Percentiles rank a stretch among this genome's conserved stretches.
Evolutionary conservation across 495 filamentous ascomycete genomes (phyloP).

Genomic region (Podospora pseudoanserina): DNA sequence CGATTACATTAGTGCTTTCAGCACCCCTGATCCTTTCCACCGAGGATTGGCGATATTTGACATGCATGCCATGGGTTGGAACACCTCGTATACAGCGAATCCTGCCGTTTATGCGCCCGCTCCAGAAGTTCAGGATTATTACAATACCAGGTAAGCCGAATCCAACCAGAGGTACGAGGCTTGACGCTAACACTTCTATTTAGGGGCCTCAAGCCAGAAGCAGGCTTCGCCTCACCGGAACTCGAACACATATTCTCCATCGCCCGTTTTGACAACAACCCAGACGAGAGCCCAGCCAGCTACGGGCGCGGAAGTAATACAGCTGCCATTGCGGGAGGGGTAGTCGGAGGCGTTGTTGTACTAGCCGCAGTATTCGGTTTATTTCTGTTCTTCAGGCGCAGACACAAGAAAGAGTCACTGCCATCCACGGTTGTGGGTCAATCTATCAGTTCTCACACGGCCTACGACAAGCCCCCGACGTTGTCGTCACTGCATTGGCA

Average conservation of each 20-base stretch:
- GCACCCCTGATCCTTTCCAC: slow-evolving; percentile 22
- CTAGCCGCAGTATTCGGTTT: neutral
- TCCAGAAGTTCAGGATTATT: slow-evolving; percentile 14
- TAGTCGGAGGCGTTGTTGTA: slow-evolving; percentile 21
- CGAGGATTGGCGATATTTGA: slow-evolving; percentile 16
- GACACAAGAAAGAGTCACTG: neutral
- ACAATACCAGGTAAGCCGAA: slow-evolving; percentile 21
- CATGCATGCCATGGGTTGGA: slow-evolving; percentile 13
- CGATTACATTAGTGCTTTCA: slow-evolving; percentile 15
- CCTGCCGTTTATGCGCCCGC: slow-evolving; percentile 12
- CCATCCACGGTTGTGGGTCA: neutral
- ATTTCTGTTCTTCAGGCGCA: slow-evolving; percentile 7
- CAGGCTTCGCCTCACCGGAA: slow-evolving; percentile 10
- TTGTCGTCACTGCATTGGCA: neutral
- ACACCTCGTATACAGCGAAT: slow-evolving; percentile 10
- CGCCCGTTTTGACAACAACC: slow-evolving; percentile 6
- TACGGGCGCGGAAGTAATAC: neutral
- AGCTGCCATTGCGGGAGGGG: slow-evolving; percentile 19
- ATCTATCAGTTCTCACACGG: neutral
- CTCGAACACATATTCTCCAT: slow-evolving; percentile 15
- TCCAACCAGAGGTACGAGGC: neutral
- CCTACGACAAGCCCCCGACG: neutral
- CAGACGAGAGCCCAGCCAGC: neutral
- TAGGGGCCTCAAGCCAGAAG: slow-evolving; percentile 15
- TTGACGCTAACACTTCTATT: neutral